These are phyloP conservation scores for Agaricales sp. DNA, from an alignment of 1,284 basidiomycete genomes.

Conservation along the genomic window DNA sequence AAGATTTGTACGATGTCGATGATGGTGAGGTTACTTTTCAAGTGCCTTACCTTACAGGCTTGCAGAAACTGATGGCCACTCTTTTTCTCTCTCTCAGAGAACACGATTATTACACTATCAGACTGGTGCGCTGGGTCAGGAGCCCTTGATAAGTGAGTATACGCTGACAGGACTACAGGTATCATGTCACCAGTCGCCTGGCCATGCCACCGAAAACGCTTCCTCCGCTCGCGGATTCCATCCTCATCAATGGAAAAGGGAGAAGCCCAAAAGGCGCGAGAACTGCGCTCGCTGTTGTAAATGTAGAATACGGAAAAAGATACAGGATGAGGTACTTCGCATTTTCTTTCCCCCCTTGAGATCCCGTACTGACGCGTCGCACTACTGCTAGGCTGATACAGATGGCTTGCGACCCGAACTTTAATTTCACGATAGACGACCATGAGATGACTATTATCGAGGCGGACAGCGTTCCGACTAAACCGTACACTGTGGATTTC, in stretches of 20 bases:
- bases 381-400: conserved; percentile 17
- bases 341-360: background rate
- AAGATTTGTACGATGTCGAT: conserved; percentile 16
- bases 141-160: background rate
- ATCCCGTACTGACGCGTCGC: too few relatives aligned
- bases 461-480: conserved; percentile 32
- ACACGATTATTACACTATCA: conserved; percentile 22
- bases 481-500: conserved; percentile 28
- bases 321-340: conserved; percentile 23
- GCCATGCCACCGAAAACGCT: conserved; percentile 5
- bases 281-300: conserved; percentile 21
- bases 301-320: conserved; percentile 14
- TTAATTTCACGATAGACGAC: conserved; percentile 23
- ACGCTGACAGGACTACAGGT: conserved; percentile 14
- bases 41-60: background rate
- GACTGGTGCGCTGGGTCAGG: conserved; percentile 26
- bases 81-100: background rate
- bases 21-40: conserved; percentile 11
- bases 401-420: conserved; percentile 18
- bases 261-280: conserved; percentile 23
- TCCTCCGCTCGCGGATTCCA: conserved; percentile 26
- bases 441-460: conserved; percentile 38
- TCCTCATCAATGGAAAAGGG: conserved; percentile 43
- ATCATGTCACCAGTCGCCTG: conserved; percentile 17
- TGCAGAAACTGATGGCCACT: background rate